Evolutionary conservation across 208 protist species (phyloP), one percentile per base, ranked within the genome.

Genomic region (Strigomonas galati): DNA sequence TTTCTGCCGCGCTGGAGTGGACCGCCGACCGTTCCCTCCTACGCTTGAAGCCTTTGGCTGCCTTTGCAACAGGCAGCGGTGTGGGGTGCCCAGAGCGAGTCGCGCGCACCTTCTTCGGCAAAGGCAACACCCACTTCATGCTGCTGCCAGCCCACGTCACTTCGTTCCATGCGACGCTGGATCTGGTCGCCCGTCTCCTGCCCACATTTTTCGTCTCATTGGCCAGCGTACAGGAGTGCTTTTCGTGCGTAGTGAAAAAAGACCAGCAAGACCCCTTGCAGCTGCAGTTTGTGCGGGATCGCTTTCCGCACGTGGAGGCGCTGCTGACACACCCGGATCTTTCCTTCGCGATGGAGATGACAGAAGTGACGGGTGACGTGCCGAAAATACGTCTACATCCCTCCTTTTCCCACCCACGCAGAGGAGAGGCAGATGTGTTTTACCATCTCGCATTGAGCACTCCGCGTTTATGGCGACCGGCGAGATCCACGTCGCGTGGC

Each of bases 251-350:
- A 1, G 4, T 30, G 15, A 3, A 28, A 27, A 10, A 15, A 19
- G 21, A 48, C 27, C 27, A 17, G 24, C 27, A 60, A 54, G 40
- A 58, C 15, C 26, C 3, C 3, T 9, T 5, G 28, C 21, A 14
- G 21, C 17, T 30, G 6, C 5, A 30, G 15, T 21, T 62, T 1
- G 2, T 28, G 7, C 19, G 32, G 6, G 19, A 30, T 4, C 71
- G 74, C 32, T 87, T 89, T 24, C 72, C 77, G 1, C 71, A 71
- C 51, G 63, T 80, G 6, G 61, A 70, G 51, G 63, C 66, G 28
- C 51, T 92, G 28, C 62, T 86, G 28, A 72, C 78, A 19, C 82
- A 89, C 51, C 82, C 78, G 0, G 78, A 92, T 9, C 49, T 87
- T 0, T 51, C 70, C 49, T 92, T 87, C 53, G 74, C 76, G 14